Evolutionary conservation across 441 rosid species (phyloP), one percentile per base, ranked within the genome.

Genomic region (Erysimum pusillum): DNA sequence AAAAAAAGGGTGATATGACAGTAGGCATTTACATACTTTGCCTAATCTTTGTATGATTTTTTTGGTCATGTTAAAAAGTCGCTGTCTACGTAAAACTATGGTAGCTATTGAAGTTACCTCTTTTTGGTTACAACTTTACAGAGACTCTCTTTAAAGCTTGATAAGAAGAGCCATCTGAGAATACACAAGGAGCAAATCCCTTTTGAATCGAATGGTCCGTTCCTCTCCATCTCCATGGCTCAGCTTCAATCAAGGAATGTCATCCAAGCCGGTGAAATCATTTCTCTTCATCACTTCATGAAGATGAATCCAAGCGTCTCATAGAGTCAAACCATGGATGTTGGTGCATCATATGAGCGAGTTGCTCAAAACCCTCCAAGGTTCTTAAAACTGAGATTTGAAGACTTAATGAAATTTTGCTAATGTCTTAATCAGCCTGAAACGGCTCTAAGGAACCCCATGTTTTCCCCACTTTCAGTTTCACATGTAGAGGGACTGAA

Each of bases 361-460:
- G 70, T 60, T 67, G 51, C 61, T 25, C 69, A 61, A 46, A 63
- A 56, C 75, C 64, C 31, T 62, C 70, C n/a, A 12, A 61, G 4
- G 44, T 25, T 68, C 75, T 68, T 34, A 7, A 32, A 4, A 53
- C 39, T n/a, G 56, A 62, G 35, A 54, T 14, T 52, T 44, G 0
- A 25, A 67, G 46, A 52, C 70, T 57, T 74, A 6, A 0, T 53
- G 39, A 44, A 18, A 69, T 67, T 76, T 53, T 76, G 81, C 74
- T 79, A 11, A 59, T 48, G 64, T 53, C 73, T 76, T 86, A 68
- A 77, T 80, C 86, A 45, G 83, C 84, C 52, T 78, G 83, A 54
- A 83, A 83, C 70, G 94, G 83, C 88, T 89, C 84, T 89, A 92
- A 80, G 48, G 96, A 87, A 67, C 99, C 99, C 99, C 98, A 96